Evolutionary conservation across 352 stramenopile species (phyloP), one percentile per base, ranked within the genome.

Genomic region (Globisporangium parvum): DNA sequence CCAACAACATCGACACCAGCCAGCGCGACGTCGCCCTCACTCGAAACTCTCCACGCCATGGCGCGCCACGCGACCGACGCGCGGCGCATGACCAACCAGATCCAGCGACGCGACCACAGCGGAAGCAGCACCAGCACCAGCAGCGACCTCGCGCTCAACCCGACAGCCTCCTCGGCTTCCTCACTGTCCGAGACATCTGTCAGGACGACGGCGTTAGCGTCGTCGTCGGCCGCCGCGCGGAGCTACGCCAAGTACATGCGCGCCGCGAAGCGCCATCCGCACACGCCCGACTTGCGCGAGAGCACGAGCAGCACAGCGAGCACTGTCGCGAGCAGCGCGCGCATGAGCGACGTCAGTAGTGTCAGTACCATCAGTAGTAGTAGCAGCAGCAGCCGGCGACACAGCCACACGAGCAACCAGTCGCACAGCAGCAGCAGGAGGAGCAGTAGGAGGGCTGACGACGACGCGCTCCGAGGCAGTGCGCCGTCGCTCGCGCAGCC

Each of bases 241-340:
- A 63, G 44, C 26, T 63, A 55, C 39, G 20, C 44, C 33, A 53
- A 48, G 26, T 59, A 55, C 45, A 44, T 59, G n/a, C 15, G 50
- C 35, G 28, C 46, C 2, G 57, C 57, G 3, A 63, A 63, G 51
- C 51, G 23, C 28, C 31, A 59, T 12, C 37, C 47, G 0, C 18
- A 47, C 4, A 15, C 20, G 18, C 8, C 20, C 41, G 41, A 26
- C 41, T 18, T 45, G 31, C 57, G 57, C 57, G 35, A 37, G n/a
- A 63, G 57, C 45, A 47, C 42, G 12, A 24, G 51, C 26, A 59
- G 51, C 57, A 63, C 57, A 2, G 46, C 57, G 45, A 65, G 59
- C 41, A 65, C 54, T 17, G 56, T 49, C n/a, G 62, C 46, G 44
- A 65, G 41, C 53, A 65, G 59, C 47, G 62, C 59, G 20, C 46